Percentiles rank a stretch among this genome's conserved stretches.
Evolutionary conservation across 1,284 basidiomycete species (phyloP).

Genomic region (Tranzscheliella williamsii): DNA sequence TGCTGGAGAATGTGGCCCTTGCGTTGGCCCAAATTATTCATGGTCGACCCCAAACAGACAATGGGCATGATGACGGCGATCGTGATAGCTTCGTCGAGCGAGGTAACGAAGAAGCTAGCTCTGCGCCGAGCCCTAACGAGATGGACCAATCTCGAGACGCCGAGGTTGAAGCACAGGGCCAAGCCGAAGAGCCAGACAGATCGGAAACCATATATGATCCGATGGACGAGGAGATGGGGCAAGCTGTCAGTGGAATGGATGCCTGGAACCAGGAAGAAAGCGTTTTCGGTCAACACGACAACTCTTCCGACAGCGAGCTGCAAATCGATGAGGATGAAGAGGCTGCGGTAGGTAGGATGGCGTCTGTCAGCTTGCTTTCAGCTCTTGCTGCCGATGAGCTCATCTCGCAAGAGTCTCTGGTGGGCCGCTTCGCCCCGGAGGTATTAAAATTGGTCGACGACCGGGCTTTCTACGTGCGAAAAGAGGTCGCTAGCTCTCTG

Average conservation of each 20-base stretch:
- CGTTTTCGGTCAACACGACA: constrained; percentile 30
- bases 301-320: constrained; percentile 25
- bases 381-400: constrained; percentile 67
- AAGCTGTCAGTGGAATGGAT: neutral
- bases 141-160: constrained; percentile 9
- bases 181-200: constrained; percentile 17
- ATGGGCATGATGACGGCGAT: neutral
- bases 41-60: neutral
- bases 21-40: constrained; percentile 46
- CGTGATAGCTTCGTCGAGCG: neutral
- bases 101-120: neutral
- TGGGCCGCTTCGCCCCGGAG: constrained; percentile 76
- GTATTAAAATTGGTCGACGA: constrained; percentile 79
- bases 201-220: neutral
- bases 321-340: constrained; percentile 64
- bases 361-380: constrained; percentile 90
- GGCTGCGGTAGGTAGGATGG: constrained; percentile 81
- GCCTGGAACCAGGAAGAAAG: constrained; percentile 23
- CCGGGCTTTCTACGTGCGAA: constrained; percentile 78
- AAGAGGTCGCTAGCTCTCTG: constrained; percentile 86
- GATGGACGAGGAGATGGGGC: neutral
- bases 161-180: constrained; percentile 3
- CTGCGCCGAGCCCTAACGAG: constrained; percentile 3
- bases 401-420: constrained; percentile 67
- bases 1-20: constrained; percentile 57